Evolutionary conservation across 345 rosid genomes (phyloP).

Genomic region (Pistacia integerrima): DNA sequence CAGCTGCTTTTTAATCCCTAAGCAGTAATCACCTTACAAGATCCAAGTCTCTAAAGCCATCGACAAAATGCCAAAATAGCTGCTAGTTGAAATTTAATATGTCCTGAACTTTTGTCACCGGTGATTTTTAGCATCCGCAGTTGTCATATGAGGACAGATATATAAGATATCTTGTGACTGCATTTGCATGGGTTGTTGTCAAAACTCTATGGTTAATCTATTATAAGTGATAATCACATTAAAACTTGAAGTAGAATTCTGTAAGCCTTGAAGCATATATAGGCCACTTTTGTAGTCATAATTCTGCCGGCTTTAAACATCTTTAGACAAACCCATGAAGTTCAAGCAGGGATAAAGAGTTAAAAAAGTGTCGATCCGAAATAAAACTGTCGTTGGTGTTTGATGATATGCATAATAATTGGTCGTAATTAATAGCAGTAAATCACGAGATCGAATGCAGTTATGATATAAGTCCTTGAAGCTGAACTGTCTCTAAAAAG

Average conservation of each 20-base stretch:
- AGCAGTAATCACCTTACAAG: conserved; percentile 1
- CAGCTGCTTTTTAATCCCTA: background rate
- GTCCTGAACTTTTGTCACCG: background rate
- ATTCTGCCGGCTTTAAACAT: background rate
- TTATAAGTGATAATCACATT: conserved; percentile 6
- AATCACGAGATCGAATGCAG: background rate
- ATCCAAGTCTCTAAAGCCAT: background rate
- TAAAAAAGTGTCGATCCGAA: background rate
- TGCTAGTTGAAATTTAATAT: background rate
- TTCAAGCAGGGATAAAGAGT: background rate
- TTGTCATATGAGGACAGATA: conserved; percentile 2
- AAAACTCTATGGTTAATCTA: background rate
- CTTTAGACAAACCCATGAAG: background rate
- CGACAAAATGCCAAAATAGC: background rate
- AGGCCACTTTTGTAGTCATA: background rate
- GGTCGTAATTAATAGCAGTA: background rate
- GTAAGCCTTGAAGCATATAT: background rate
- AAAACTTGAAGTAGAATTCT: background rate
- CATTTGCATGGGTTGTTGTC: no score
- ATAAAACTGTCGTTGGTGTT: conserved; percentile 14
- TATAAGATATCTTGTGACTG: background rate
- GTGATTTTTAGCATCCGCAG: background rate
- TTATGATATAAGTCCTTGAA: background rate
- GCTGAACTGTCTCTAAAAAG: background rate
- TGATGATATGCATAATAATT: background rate